phyloP scores from a whole-genome alignment of 2,329 filamentous ascomycete genomes.

The Alternaria longipes region DNA sequence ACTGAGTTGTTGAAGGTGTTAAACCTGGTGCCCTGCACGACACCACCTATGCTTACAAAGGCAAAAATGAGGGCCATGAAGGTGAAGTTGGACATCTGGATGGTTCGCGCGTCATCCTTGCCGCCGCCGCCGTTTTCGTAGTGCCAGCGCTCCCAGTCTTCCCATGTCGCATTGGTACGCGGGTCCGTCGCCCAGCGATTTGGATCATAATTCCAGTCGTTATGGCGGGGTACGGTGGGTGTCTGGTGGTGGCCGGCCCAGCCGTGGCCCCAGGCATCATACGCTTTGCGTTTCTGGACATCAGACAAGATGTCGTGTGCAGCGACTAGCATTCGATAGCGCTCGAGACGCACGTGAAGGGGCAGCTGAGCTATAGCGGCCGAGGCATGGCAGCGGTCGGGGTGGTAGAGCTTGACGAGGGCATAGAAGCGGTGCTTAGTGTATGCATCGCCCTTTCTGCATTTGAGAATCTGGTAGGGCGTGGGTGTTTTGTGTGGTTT shows the following conservation, averaged over 20 bases:
- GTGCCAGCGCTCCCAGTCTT: conserved; percentile 83
- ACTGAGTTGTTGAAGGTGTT: conserved; percentile 69
- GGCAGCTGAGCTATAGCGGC: conserved; percentile 59
- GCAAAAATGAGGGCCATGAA: conserved; percentile 79
- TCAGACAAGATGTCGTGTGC: conserved; percentile 90
- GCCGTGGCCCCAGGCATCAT: conserved; percentile 82
- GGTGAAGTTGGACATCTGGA: conserved; percentile 79
- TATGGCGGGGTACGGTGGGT: conserved; percentile 31
- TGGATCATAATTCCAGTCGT: conserved; percentile 39
- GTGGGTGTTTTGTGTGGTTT: conserved; percentile 66
- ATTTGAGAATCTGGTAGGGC: conserved; percentile 87
- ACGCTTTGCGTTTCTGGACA: conserved; percentile 77
- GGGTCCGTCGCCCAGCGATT: conserved; percentile 52
- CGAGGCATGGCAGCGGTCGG: conserved; percentile 67
- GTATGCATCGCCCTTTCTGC: conserved; percentile 72
- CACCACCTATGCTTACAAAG: conserved; percentile 73
- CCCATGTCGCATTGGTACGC: conserved; percentile 89
- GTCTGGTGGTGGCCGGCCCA: conserved; percentile 65
- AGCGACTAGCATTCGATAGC: conserved; percentile 87
- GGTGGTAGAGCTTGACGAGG: conserved; percentile 95
- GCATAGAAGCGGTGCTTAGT: conserved; percentile 86
- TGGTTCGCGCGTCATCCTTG: conserved; percentile 55
- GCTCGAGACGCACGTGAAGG: conserved; percentile 75
- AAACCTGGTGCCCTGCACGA: conserved; percentile 76
- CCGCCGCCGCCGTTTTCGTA: conserved; percentile 36